phyloP scores from a whole-genome alignment of 2,329 filamentous ascomycete species.

The Venturia aucupariae region DNA sequence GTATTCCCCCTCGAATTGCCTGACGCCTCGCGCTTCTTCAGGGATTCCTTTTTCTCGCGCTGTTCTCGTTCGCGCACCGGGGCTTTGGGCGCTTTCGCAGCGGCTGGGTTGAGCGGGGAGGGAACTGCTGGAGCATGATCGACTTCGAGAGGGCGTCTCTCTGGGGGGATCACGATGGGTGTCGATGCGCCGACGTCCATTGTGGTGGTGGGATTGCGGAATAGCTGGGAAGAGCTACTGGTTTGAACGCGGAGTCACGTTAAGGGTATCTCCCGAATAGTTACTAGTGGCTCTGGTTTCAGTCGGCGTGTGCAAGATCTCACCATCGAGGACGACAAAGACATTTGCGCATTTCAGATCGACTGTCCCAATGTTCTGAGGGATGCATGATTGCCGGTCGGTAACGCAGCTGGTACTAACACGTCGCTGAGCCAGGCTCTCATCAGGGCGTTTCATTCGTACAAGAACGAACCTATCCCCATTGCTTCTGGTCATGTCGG shows the following conservation, averaged over 20 bases:
- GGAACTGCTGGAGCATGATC: slow-evolving; percentile 61
- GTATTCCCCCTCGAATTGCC: slow-evolving; percentile 29
- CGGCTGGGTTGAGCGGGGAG: slow-evolving; percentile 64
- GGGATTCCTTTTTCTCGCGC: slow-evolving; percentile 40
- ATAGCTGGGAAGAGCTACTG: not conserved
- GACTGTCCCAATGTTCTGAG: too few relatives aligned
- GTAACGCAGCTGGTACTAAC: too few relatives aligned
- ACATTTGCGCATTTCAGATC: too few relatives aligned
- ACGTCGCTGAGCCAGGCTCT: too few relatives aligned
- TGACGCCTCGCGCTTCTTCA: slow-evolving; percentile 43
- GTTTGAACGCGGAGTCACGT: not conserved
- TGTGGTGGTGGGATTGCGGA: not conserved
- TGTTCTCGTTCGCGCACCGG: slow-evolving; percentile 38
- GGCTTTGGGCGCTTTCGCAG: slow-evolving; percentile 30
- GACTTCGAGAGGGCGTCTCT: slow-evolving; percentile 60
- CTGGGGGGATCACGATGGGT: slow-evolving; percentile 33
- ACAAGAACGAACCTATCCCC: too few relatives aligned
- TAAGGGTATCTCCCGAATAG: not conserved
- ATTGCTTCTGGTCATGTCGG: too few relatives aligned
- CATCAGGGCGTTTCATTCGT: too few relatives aligned
- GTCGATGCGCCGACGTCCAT: not conserved
- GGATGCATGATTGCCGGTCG: too few relatives aligned
- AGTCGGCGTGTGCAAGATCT: too few relatives aligned
- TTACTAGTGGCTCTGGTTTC: too few relatives aligned
- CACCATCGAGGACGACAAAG: too few relatives aligned